Conservation (phyloP, 129 eudicot species). For the Cynara cardunculus region DNA sequence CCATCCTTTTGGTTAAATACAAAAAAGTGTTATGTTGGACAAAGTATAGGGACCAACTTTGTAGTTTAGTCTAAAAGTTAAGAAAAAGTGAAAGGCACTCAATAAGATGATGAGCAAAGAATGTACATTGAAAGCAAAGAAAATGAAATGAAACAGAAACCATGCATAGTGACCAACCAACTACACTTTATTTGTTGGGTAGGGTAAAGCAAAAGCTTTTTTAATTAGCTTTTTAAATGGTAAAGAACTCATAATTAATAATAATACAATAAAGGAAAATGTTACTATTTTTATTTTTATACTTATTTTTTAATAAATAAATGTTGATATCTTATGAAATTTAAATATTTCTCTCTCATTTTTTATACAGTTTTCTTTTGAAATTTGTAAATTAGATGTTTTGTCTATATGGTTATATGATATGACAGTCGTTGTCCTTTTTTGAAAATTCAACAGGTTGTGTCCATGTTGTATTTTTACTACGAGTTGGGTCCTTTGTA, state of each 20-base stretch:
- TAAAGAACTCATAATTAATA: neutral
- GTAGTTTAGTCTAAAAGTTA: no score
- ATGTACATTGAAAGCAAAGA: conserved; percentile 15
- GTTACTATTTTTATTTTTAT: neutral
- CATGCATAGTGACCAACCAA: neutral
- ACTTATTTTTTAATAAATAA: no score
- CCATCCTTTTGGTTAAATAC: no score
- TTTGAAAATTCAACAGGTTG: no score
- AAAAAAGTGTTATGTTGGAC: no score
- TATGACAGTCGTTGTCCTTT: no score
- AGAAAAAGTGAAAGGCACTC: conserved; percentile 7
- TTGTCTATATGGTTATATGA: no score
- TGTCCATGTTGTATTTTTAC: no score
- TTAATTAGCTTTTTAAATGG: neutral
- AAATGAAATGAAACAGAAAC: conserved; percentile 12
- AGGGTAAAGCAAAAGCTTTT: conserved; percentile 3
- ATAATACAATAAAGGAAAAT: neutral
- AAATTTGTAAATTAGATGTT: neutral
- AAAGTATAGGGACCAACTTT: no score
- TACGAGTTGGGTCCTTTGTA: no score
- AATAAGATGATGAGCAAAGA: neutral
- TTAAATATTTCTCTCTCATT: neutral
- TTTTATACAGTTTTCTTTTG: no score
- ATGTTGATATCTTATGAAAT: no score
- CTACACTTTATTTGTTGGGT: conserved; percentile 8